These are phyloP conservation scores for Malania oleifera DNA, from an alignment of 164 flowering plant species.

Conservation along the genomic window DNA sequence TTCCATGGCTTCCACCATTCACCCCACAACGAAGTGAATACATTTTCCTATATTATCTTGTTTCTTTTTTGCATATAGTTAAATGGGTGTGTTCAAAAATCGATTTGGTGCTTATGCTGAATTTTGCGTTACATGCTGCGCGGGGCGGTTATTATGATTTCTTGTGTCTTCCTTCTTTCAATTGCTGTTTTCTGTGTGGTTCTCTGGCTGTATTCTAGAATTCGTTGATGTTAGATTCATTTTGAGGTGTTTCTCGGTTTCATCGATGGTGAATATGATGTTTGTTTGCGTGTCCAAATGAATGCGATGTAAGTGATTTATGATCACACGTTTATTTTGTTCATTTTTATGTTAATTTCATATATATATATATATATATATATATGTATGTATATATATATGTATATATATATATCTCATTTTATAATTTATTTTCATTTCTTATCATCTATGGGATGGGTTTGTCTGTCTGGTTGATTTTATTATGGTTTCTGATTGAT, in stretches of 20 bases:
- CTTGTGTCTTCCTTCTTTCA: background rate
- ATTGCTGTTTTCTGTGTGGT: background rate
- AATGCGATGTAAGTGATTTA: no score
- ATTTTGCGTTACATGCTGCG: background rate
- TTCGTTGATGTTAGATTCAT: no score
- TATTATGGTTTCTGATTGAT: background rate
- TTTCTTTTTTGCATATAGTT: background rate
- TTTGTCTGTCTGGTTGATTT: background rate
- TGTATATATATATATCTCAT: background rate
- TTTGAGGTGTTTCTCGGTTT: background rate
- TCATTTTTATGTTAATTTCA: no score
- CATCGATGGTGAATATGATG: background rate
- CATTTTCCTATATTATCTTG: background rate
- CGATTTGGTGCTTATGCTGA: background rate
- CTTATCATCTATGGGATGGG: background rate
- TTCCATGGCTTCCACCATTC: constrained; percentile 26
- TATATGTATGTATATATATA: background rate
- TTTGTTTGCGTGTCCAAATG: no score
- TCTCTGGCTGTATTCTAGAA: background rate
- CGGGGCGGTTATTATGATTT: constrained; percentile 1
- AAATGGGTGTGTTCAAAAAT: background rate
- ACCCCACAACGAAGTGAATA: constrained; percentile 16
- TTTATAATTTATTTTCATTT: background rate
- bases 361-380: no score
- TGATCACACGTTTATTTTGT: no score